Evolutionary conservation across 495 filamentous ascomycete species (phyloP).

Genomic region (Cercophora scortea): DNA sequence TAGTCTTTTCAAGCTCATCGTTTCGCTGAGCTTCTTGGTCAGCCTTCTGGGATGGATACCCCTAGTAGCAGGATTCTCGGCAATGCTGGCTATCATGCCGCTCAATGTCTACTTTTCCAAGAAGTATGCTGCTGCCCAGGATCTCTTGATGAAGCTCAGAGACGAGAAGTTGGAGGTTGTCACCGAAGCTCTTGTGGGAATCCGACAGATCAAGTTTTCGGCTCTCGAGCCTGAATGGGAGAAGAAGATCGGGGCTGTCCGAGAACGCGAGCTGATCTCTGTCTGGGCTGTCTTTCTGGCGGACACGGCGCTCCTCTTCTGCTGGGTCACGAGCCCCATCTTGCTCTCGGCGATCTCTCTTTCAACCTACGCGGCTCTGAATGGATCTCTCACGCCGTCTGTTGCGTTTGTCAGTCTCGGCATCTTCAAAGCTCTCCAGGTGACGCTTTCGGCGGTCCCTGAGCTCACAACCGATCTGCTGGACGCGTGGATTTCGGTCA

Average conservation of each 20-base stretch:
- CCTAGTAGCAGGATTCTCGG: slow-evolving; percentile 58
- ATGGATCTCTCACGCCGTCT: slow-evolving; percentile 58
- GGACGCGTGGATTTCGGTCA: slow-evolving; percentile 67
- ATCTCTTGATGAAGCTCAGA: slow-evolving; percentile 67
- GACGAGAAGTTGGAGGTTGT: slow-evolving; percentile 73
- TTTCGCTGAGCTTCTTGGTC: slow-evolving; percentile 58
- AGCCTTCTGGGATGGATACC: slow-evolving; percentile 67
- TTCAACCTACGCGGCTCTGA: slow-evolving; percentile 54
- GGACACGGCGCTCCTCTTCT: slow-evolving; percentile 49
- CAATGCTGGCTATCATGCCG: slow-evolving; percentile 56
- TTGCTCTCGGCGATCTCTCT: slow-evolving; percentile 65
- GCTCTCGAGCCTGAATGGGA: slow-evolving; percentile 78
- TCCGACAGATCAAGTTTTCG: slow-evolving; percentile 84
- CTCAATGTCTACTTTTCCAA: slow-evolving; percentile 64
- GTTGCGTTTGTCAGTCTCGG: slow-evolving; percentile 76
- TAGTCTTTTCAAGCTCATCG: slow-evolving; percentile 51
- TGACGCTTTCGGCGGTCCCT: slow-evolving; percentile 60
- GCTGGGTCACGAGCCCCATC: slow-evolving; percentile 71
- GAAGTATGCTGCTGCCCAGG: slow-evolving; percentile 57
- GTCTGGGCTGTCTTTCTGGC: slow-evolving; percentile 58
- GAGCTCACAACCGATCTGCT: slow-evolving; percentile 61
- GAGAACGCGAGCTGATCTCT: slow-evolving; percentile 56
- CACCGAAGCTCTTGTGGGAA: slow-evolving; percentile 73
- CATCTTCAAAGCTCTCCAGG: slow-evolving; percentile 65
- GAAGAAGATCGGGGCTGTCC: slow-evolving; percentile 55